phyloP scores from a whole-genome alignment of 305 asterid species.

The Fraxinus nigra region DNA sequence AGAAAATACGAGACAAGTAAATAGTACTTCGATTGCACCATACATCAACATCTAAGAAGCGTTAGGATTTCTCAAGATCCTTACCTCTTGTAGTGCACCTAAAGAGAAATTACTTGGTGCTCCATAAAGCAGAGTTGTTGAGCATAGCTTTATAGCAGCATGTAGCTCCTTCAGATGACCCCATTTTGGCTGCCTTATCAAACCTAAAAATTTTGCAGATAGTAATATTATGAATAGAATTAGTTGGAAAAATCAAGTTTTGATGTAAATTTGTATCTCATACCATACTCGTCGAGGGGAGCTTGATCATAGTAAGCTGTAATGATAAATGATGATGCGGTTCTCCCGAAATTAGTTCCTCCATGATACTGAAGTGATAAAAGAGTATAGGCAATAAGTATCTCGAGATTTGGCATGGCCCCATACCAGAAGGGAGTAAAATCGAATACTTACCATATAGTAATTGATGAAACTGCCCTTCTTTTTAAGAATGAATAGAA shows the following conservation, averaged over 20 bases:
- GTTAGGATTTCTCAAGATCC: slow-evolving; percentile 4
- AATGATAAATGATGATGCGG: slow-evolving; percentile 43
- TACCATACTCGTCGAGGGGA: slow-evolving; percentile 92
- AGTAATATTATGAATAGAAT: neutral
- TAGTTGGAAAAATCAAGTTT: neutral
- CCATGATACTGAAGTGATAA: slow-evolving; percentile 67
- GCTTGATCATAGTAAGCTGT: slow-evolving; percentile 87
- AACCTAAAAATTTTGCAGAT: slow-evolving; percentile 38
- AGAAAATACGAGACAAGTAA: neutral
- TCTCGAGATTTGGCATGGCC: neutral
- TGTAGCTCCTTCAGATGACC: slow-evolving; percentile 80
- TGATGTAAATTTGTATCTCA: neutral
- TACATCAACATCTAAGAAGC: neutral
- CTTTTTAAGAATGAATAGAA: slow-evolving; percentile 69
- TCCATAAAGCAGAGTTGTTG: slow-evolving; percentile 59
- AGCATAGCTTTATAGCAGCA: slow-evolving; percentile 54
- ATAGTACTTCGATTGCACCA: neutral
- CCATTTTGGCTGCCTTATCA: slow-evolving; percentile 78
- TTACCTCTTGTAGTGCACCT: slow-evolving; percentile 67
- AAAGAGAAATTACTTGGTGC: slow-evolving; percentile 31
- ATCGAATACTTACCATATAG: slow-evolving; percentile 59
- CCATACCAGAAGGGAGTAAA: neutral
- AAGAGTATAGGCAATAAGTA: neutral
- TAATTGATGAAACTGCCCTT: slow-evolving; percentile 89
- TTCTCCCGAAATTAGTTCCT: slow-evolving; percentile 87